phyloP scores from a whole-genome alignment of 1,139 yeast genomes.

The Blastobotrys illinoisensis region DNA sequence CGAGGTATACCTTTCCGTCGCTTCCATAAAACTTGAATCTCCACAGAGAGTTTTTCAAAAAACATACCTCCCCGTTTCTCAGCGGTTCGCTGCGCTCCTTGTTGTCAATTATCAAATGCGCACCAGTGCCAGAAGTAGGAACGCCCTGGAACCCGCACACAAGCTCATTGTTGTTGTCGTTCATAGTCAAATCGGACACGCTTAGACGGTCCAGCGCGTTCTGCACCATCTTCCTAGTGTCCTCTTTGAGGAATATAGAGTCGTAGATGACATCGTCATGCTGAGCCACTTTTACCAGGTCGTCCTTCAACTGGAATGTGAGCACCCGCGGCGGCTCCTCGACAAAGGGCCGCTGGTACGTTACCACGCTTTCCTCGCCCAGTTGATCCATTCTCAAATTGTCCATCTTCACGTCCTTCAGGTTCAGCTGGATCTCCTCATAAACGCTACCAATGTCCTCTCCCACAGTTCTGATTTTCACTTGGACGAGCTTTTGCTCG shows the following conservation, averaged over 20 bases:
- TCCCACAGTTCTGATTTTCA: slow-evolving; percentile 40
- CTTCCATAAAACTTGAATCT: slow-evolving; percentile 10
- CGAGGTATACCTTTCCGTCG: slow-evolving; percentile 9
- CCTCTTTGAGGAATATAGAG: not conserved
- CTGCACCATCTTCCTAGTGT: not conserved
- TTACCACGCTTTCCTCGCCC: not conserved
- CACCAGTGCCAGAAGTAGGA: not conserved
- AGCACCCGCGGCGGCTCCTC: slow-evolving; percentile 48
- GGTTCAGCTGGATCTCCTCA: slow-evolving; percentile 53
- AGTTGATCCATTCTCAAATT: not conserved
- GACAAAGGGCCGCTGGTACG: slow-evolving; percentile 52
- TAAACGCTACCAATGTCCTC: slow-evolving; percentile 8
- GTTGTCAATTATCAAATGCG: not conserved
- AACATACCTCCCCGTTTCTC: slow-evolving; percentile 1
- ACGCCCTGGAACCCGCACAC: not conserved
- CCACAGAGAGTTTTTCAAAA: slow-evolving; percentile 19
- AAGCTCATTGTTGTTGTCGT: not conserved
- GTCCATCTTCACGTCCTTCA: slow-evolving; percentile 38
- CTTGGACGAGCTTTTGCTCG: slow-evolving; percentile 63
- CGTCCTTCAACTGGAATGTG: slow-evolving; percentile 48
- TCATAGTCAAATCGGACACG: not conserved
- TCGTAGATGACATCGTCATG: not conserved
- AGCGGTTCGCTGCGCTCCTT: not conserved
- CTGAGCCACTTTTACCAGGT: slow-evolving; percentile 1
- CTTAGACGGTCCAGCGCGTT: not conserved